Conservation (phyloP, 345 rosid genomes). For the Isatis tinctoria region DNA sequence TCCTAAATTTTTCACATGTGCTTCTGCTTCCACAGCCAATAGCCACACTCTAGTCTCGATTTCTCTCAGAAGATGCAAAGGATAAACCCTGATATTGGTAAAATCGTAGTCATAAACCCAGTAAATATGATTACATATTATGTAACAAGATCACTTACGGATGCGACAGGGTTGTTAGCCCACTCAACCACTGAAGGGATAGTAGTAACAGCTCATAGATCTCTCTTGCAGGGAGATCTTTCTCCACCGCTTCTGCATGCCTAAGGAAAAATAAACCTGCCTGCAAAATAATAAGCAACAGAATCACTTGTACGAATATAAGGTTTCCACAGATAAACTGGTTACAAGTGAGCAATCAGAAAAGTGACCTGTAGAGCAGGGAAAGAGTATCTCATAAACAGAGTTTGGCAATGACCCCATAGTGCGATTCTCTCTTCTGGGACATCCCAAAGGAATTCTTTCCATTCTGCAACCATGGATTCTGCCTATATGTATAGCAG, state of each 20-base stretch:
- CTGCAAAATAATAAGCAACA: slow-evolving; percentile 42
- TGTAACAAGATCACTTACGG: slow-evolving; percentile 60
- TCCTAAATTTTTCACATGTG: slow-evolving; percentile 66
- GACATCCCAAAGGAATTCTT: slow-evolving; percentile 99
- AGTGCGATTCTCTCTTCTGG: slow-evolving; percentile 97
- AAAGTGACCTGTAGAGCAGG: slow-evolving; percentile 75
- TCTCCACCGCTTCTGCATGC: slow-evolving; percentile 92
- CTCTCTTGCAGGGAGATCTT: slow-evolving; percentile 91
- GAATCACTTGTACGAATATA: slow-evolving; percentile 12
- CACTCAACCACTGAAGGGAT: slow-evolving; percentile 96
- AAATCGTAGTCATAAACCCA: slow-evolving; percentile 17
- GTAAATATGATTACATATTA: not conserved
- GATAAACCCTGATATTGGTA: slow-evolving; percentile 64
- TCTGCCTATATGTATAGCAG: slow-evolving; percentile 65
- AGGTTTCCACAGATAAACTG: slow-evolving; percentile 22
- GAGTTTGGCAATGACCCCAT: slow-evolving; percentile 95
- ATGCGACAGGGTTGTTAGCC: slow-evolving; percentile 67
- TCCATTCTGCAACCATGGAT: slow-evolving; percentile 99
- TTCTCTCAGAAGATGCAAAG: slow-evolving; percentile 89
- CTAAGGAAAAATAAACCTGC: slow-evolving; percentile 93
- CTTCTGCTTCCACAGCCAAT: slow-evolving; percentile 96
- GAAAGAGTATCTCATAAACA: slow-evolving; percentile 83
- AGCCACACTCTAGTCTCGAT: slow-evolving; percentile 98
- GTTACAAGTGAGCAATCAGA: slow-evolving; percentile 6
- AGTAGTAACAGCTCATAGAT: slow-evolving; percentile 85